phyloP scores from a whole-genome alignment of 495 filamentous ascomycete species.

The Tuber borchii region DNA sequence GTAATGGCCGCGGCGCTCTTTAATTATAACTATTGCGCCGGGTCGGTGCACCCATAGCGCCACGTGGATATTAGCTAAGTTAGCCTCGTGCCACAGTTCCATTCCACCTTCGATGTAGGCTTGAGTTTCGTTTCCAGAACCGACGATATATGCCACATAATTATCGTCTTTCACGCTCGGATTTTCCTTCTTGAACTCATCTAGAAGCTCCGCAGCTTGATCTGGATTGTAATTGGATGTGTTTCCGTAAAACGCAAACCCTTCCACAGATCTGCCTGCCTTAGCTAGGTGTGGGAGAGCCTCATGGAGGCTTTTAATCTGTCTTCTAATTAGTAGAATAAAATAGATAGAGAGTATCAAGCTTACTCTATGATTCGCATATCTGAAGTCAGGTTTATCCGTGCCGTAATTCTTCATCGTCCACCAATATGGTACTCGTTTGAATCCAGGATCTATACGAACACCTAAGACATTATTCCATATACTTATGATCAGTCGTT shows the following conservation, averaged over 20 bases:
- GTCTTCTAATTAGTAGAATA: constrained; percentile 42
- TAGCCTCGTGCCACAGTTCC: constrained; percentile 10
- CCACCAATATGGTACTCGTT: constrained; percentile 61
- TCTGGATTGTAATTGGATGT: neutral
- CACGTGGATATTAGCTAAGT: constrained; percentile 20
- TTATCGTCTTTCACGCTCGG: constrained; percentile 14
- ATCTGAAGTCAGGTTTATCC: constrained; percentile 85
- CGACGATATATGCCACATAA: constrained; percentile 27
- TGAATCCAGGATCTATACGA: constrained; percentile 47
- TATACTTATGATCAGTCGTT: constrained; percentile 56
- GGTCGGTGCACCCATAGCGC: constrained; percentile 26
- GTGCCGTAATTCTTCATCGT: constrained; percentile 77
- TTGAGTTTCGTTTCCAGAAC: neutral
- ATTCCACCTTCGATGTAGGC: constrained; percentile 11
- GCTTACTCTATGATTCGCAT: constrained; percentile 41
- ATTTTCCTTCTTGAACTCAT: constrained; percentile 27
- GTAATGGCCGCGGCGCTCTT: constrained; percentile 19
- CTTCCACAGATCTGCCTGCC: constrained; percentile 9
- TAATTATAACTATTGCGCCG: constrained; percentile 22
- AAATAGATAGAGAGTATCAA: neutral
- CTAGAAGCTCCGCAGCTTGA: constrained; percentile 43
- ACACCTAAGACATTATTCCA: constrained; percentile 45
- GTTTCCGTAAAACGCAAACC: neutral
- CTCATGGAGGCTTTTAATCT: constrained; percentile 52
- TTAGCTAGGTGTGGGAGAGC: constrained; percentile 17